Percentiles rank a stretch among this genome's conserved stretches.
phyloP scores from a whole-genome alignment of 2,329 filamentous ascomycete genomes.

The Paracamarosporium sp. region DNA sequence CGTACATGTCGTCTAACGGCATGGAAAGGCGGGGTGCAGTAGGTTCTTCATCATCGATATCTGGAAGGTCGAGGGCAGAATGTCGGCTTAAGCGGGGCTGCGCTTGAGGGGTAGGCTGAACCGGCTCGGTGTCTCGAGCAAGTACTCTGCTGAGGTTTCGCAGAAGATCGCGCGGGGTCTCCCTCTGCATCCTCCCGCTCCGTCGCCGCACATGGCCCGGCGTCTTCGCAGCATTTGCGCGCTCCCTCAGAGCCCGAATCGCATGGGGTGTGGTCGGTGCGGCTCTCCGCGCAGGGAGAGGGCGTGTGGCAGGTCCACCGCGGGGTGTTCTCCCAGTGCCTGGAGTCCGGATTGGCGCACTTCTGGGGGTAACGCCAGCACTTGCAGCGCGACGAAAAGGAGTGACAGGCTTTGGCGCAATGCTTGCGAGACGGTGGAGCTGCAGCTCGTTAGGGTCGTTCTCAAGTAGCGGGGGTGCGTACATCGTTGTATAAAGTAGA shows the following conservation, averaged over 20 bases:
- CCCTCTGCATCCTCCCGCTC: conserved; percentile 58
- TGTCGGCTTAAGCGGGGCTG: conserved; percentile 33
- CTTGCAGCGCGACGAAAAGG: conserved; percentile 45
- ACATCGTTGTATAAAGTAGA: conserved; percentile 30
- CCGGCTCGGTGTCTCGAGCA: conserved; percentile 55
- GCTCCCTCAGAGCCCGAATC: conserved; percentile 61
- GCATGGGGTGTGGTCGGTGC: conserved; percentile 63
- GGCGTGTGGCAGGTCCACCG: conserved; percentile 38
- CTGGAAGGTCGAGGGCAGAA: conserved; percentile 48
- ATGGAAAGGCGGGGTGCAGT: conserved; percentile 50
- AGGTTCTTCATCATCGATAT: conserved; percentile 56
- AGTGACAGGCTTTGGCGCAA: conserved; percentile 41
- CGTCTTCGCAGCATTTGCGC: conserved; percentile 57
- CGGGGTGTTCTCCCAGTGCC: conserved; percentile 44
- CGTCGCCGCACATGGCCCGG: conserved; percentile 57
- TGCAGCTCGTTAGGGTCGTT: conserved; percentile 15
- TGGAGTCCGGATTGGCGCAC: conserved; percentile 39
- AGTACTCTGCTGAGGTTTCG: conserved; percentile 61
- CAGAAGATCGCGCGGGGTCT: conserved; percentile 63
- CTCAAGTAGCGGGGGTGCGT: neutral
- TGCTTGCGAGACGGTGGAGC: conserved; percentile 36
- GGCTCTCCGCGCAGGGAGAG: conserved; percentile 40
- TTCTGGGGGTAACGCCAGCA: conserved; percentile 40
- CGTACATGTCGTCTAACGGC: conserved; percentile 51
- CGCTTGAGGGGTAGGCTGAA: conserved; percentile 55